Conservation (phyloP, 2,329 filamentous ascomycete genomes). For the Neofusicoccum umdonicola region DNA sequence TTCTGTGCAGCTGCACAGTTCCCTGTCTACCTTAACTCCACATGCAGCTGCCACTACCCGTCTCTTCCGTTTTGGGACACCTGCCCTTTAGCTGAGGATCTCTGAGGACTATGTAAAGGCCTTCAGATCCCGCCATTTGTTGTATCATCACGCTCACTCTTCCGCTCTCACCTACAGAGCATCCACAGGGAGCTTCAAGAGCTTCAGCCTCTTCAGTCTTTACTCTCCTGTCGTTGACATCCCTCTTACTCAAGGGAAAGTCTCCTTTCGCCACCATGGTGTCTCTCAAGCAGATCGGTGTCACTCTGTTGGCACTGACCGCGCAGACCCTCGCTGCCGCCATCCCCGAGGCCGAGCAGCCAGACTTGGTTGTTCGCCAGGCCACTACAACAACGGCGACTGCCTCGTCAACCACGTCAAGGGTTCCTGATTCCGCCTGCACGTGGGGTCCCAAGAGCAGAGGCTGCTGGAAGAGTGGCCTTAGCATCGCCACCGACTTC, state of each 20-base stretch:
- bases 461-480: conserved; percentile 44
- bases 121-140: neutral
- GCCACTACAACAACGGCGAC: neutral
- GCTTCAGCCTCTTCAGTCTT: neutral
- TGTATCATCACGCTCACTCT: conserved; percentile 7
- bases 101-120: conserved; percentile 7
- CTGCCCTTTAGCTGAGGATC: neutral
- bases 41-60: neutral
- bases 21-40: neutral
- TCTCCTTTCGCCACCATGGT: conserved; percentile 24
- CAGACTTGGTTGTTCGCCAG: neutral
- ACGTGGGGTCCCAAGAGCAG: conserved; percentile 41
- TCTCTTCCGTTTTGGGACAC: neutral
- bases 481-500: conserved; percentile 46
- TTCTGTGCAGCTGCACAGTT: neutral
- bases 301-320: conserved; percentile 17
- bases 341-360: conserved; percentile 24
- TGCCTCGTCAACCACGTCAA: conserved; percentile 1
- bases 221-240: neutral
- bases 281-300: conserved; percentile 19
- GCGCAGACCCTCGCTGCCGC: conserved; percentile 27
- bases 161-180: neutral
- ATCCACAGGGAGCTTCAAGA: neutral
- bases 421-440: conserved; percentile 33
- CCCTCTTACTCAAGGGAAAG: neutral